phyloP scores from a whole-genome alignment of 805 yeast genomes.

The Pachysolen tannophilus region DNA sequence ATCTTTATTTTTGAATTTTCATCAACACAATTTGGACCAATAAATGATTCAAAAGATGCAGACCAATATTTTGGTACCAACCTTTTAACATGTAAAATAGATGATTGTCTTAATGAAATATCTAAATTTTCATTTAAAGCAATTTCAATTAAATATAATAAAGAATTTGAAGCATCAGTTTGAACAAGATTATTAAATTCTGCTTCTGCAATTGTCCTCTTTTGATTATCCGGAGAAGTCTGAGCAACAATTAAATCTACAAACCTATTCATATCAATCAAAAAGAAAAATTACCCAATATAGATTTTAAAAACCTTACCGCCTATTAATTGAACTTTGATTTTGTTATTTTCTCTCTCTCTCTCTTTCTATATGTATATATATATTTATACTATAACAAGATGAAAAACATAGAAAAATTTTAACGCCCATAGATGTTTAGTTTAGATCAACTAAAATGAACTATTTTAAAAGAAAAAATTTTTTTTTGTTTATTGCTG shows the following conservation, averaged over 20 bases:
- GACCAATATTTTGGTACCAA: conserved; percentile 75
- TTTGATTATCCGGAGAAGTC: conserved; percentile 38
- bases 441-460: no score
- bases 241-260: conserved; percentile 17
- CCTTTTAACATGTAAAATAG: conserved; percentile 58
- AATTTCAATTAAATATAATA: conserved; percentile 33
- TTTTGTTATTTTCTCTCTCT: no score
- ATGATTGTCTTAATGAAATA: conserved; percentile 45
- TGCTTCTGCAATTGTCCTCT: conserved; percentile 46
- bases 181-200: conserved; percentile 34
- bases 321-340: no score
- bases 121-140: conserved; percentile 24
- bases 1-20: conserved; percentile 43
- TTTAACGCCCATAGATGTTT: no score
- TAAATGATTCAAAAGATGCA: conserved; percentile 67
- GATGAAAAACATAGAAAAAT: no score
- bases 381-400: no score
- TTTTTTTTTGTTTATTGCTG: no score
- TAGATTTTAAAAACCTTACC: no score
- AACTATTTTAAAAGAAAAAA: no score
- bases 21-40: conserved; percentile 45
- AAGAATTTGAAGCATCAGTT: conserved; percentile 40
- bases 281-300: no score
- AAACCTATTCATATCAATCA: no score
- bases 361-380: no score